These are phyloP conservation scores for Solidago caesia DNA, from an alignment of 129 eudicot genomes.

Conservation along the genomic window DNA sequence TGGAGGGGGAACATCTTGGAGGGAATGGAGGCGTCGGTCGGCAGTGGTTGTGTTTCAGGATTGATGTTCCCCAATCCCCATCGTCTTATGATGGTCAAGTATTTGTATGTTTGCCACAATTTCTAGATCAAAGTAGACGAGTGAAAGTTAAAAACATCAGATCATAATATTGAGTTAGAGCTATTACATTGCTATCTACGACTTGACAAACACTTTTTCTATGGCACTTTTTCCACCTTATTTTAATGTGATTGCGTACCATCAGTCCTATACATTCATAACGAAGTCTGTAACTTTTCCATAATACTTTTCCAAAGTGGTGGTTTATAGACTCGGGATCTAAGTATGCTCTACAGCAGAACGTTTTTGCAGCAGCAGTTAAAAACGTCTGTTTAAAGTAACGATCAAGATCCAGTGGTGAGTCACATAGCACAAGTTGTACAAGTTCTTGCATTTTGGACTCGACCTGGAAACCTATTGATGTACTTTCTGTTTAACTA, in stretches of 20 bases:
- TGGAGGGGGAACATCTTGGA: too few relatives aligned
- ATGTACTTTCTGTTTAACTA: too few relatives aligned
- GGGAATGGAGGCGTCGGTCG: too few relatives aligned
- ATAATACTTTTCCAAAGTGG: neutral
- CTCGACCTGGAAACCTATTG: neutral
- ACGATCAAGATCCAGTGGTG: neutral
- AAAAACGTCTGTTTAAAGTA: neutral
- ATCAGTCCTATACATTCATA: neutral
- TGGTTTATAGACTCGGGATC: neutral
- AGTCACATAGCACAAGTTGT: neutral
- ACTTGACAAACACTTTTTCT: neutral
- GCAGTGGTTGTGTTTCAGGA: too few relatives aligned
- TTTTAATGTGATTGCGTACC: neutral
- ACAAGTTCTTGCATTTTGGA: conserved; percentile 5
- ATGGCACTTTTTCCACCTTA: neutral
- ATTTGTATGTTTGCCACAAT: too few relatives aligned
- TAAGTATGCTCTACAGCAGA: neutral
- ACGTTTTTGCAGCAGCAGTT: neutral
- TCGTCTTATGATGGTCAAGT: too few relatives aligned
- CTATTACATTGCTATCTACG: neutral
- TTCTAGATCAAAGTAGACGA: too few relatives aligned
- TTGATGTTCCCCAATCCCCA: too few relatives aligned
- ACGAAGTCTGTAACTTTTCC: neutral
- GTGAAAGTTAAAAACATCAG: too few relatives aligned
- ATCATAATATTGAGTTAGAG: too few relatives aligned